Evolutionary conservation across 108 stramenopile genomes (phyloP), one percentile per base, ranked within the genome.

Genomic region (Cyclotella baltica): DNA sequence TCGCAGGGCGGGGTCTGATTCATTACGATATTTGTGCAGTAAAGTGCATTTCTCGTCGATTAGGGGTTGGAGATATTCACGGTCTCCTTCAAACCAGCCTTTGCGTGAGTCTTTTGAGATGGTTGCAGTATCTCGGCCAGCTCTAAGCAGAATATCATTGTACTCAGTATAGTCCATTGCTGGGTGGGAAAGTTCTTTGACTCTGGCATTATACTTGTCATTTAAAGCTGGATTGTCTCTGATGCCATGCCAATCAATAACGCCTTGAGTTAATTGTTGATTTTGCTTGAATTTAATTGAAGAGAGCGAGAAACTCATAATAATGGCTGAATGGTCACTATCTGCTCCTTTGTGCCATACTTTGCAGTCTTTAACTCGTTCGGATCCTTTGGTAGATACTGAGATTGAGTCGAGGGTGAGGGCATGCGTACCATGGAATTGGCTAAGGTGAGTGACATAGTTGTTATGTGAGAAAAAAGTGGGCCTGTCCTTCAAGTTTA

Each of bases 351-450:
- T 30, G 29, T 59, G 15, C 9, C 6, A 33, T 9, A 59, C 58
- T 59, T 59, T 59, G 28, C 33, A 59, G 58, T 59, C 58, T 5
- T 34, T 27, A 28, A 59, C 19, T 59, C 58, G 8, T 25, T 9
- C 23, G 9, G 23, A 9, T 55, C n/a, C 23, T 20, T 20, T 23
- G 9, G 9, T 18, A 23, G 53, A 55, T 8, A 30, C 29, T 59
- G 58, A 33, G 31, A 55, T 18, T 8, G 33, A 15, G 28, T 59
- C 29, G 19, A 30, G 25, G 15, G 33, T 59, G 29, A 15, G 9
- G 29, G 5, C 27, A 15, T 27, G 29, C 4, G 31, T 27, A 19
- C n/a, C 13, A 19, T 59, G 29, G 29, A 59, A 27, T n/a, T 52
- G 11, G 51, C 4, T 4, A n/a, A n/a, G 11, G 19, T 20, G n/a